A percentile compares a stretch with the other conserved stretches of the same genome.
Conservation (phyloP, 306 rosid species). For the Mucuna pruriens region DNA sequence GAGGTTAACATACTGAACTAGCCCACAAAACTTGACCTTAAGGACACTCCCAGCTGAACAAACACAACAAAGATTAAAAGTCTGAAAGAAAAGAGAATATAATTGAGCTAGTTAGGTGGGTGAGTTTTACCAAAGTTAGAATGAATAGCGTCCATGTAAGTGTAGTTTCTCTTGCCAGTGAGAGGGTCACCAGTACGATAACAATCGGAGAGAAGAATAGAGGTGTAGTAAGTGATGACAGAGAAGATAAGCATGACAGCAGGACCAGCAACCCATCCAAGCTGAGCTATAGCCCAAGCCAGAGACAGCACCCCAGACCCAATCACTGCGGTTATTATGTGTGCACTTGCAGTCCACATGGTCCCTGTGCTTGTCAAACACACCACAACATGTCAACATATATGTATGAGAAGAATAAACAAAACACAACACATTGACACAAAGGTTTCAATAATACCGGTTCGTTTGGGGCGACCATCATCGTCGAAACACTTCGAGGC, state of each 20-base stretch:
- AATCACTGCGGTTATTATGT: conserved; percentile 84
- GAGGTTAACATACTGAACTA: conserved; percentile 77
- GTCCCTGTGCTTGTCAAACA: conserved; percentile 51
- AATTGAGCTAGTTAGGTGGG: background rate
- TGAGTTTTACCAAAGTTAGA: conserved; percentile 62
- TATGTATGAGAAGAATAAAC: background rate
- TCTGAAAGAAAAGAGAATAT: background rate
- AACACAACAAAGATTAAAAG: background rate
- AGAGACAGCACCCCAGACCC: conserved; percentile 86
- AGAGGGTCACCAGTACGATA: conserved; percentile 74
- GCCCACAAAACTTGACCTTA: conserved; percentile 73
- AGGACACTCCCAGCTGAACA: conserved; percentile 62
- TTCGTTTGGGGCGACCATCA: conserved; percentile 88
- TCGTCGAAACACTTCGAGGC: conserved; percentile 75
- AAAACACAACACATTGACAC: background rate
- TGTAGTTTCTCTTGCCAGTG: conserved; percentile 85
- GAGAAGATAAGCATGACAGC: conserved; percentile 72
- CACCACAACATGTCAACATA: background rate
- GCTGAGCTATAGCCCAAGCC: conserved; percentile 92
- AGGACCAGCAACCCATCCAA: conserved; percentile 96
- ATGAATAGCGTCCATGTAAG: conserved; percentile 78
- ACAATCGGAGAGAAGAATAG: conserved; percentile 73
- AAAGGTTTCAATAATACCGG: conserved; percentile 53
- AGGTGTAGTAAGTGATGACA: conserved; percentile 78
- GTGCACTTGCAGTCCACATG: conserved; percentile 83